Evolutionary conservation across 306 rosid species (phyloP).

Genomic region (Lathyrus oleraceus): DNA sequence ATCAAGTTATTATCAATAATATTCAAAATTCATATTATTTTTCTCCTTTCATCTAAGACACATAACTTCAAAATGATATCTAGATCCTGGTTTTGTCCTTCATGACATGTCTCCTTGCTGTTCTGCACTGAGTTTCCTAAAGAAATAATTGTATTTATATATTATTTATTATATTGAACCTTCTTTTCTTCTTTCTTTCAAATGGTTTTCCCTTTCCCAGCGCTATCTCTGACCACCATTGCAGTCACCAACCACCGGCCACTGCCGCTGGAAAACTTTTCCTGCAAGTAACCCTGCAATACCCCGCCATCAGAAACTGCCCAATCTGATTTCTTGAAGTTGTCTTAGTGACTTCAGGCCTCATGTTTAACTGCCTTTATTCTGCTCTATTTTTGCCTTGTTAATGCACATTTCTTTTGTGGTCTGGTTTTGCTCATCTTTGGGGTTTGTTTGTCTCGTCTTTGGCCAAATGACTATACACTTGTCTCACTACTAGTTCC

Average conservation of each 20-base stretch:
- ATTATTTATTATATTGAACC: background rate
- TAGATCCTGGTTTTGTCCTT: background rate
- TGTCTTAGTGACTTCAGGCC: background rate
- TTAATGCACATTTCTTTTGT: background rate
- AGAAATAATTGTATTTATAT: background rate
- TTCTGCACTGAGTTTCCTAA: background rate
- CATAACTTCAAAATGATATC: background rate
- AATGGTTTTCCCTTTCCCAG: background rate
- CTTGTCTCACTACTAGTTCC: background rate
- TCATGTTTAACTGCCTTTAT: background rate
- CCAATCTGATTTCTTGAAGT: background rate
- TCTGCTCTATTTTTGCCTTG: background rate
- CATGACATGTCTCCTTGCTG: background rate
- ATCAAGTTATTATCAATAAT: background rate
- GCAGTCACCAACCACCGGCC: background rate
- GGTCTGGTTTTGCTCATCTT: background rate
- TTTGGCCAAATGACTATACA: background rate
- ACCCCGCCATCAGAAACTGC: background rate
- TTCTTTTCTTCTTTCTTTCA: background rate
- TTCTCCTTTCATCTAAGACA: background rate
- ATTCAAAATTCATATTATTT: background rate
- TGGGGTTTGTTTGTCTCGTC: background rate
- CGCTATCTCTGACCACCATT: background rate
- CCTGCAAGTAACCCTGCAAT: background rate
- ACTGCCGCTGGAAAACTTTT: background rate